phyloP scores from a whole-genome alignment of 139 green algal genomes.

The Chlorella sp. region DNA sequence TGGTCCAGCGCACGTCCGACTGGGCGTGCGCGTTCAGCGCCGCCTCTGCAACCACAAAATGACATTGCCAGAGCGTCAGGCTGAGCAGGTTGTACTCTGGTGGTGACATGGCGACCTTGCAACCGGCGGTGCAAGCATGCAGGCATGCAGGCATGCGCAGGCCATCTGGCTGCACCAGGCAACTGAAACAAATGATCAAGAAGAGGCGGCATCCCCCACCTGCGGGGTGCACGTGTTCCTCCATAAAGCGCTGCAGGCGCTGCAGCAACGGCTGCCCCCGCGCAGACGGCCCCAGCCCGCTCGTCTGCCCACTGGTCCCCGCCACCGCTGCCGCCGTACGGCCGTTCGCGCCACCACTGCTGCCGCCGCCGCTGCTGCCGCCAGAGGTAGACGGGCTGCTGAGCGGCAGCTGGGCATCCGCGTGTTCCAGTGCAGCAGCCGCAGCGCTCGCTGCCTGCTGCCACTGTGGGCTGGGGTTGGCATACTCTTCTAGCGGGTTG shows the following conservation, averaged over 20 bases:
- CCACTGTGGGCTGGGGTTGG: slow-evolving; percentile 20
- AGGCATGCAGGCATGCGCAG: not conserved
- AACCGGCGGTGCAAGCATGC: not conserved
- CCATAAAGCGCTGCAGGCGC: slow-evolving; percentile 80
- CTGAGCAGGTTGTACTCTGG: no score
- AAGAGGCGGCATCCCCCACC: slow-evolving; percentile 51
- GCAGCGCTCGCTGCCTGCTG: not conserved
- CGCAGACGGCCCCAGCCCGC: slow-evolving; percentile 44
- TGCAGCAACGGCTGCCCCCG: slow-evolving; percentile 51
- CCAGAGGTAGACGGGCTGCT: not conserved
- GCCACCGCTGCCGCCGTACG: not conserved
- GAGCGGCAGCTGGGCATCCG: not conserved
- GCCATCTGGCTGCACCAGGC: not conserved
- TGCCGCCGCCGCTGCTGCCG: not conserved
- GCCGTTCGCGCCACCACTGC: not conserved
- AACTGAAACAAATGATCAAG: no score
- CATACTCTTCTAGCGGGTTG: slow-evolving; percentile 18
- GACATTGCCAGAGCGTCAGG: no score
- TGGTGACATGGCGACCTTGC: not conserved
- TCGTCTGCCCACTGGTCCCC: not conserved
- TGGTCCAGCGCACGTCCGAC: slow-evolving; percentile 70
- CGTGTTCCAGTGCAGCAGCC: not conserved
- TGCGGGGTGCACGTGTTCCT: slow-evolving; percentile 75
- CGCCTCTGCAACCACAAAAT: slow-evolving; percentile 30
- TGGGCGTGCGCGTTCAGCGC: slow-evolving; percentile 60